Evolutionary conservation across 2,329 filamentous ascomycete species (phyloP), one percentile per base, ranked within the genome.

Genomic region (Penicillium hordei): DNA sequence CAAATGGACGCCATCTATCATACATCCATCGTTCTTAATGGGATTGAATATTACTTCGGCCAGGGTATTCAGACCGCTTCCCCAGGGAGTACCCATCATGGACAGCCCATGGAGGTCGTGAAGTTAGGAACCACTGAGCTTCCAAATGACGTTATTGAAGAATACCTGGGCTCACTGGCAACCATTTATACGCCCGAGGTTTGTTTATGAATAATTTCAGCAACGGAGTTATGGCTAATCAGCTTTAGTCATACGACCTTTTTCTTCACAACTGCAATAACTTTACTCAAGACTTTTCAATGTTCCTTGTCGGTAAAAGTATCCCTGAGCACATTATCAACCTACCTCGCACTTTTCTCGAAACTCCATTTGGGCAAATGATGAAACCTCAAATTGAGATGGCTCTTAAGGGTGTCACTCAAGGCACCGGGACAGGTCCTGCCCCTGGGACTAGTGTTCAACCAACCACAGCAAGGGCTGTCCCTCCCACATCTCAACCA

Each of bases 211-310:
- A 39, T 4, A 27, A 4, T 12, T 19, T 39, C 8, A 38, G 33
- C 9, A 6, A n/a, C n/a, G 13, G 36, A n/a, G 4, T 15, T 25
- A 55, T 42, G 25, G 60, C 55, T 62, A 58, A 65, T 48, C 51
- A 9, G 27, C n/a, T 9, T 19, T 63, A 91, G 85, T 89, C 90
- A 0, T 97, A 97, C 70, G 91, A 97, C 70, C 79, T 97, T 5
- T 96, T 90, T 78, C 67, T 84, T 29, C 92, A 97, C 75, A 99
- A 99, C 72, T 97, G 93, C 79, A 99, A 97, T 78, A 97, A 97
- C 75, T 99, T 97, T 75, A 91, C 90, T 4, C 93, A 97, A 70
- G 92, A 96, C 60, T 88, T 97, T 64, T 81, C 91, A 61, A 94
- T 90, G 74, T 97, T 97, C 62, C 80, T 97, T 0, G 80, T 97